Evolutionary conservation across 345 rosid species (phyloP).

Genomic region (Eucalyptus lansdowneana): DNA sequence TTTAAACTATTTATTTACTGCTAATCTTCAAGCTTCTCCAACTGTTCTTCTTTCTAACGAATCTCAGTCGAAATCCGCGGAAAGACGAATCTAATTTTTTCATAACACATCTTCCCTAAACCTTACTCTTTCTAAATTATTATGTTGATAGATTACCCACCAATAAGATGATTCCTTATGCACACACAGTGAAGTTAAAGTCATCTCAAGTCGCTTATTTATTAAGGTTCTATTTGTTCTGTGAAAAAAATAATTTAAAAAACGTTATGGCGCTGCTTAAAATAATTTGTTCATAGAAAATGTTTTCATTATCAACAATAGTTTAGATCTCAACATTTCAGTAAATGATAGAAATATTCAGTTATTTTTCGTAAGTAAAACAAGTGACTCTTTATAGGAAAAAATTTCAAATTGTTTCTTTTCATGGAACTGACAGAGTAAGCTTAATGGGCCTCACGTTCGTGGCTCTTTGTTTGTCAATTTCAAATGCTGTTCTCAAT

Average conservation of each 20-base stretch:
- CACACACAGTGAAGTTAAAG: background rate
- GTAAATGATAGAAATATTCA: background rate
- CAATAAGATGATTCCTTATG: background rate
- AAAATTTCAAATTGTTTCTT: background rate
- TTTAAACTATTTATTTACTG: background rate
- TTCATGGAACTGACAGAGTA: background rate
- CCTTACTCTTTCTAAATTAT: background rate
- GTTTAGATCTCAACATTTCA: background rate
- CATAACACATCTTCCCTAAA: background rate
- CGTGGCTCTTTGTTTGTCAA: background rate
- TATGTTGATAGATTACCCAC: background rate
- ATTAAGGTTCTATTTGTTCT: background rate
- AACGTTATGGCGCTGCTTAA: fast-evolving
- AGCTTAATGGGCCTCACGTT: background rate
- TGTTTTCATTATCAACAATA: background rate
- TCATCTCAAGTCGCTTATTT: background rate
- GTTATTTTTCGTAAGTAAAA: background rate
- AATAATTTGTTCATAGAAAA: background rate
- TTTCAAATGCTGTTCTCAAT: background rate
- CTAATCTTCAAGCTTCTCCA: background rate
- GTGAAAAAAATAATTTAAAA: background rate
- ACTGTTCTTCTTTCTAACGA: background rate
- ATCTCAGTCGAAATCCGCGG: background rate
- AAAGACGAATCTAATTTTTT: background rate
- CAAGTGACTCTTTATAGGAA: background rate